Base-by-base conservation (phyloP, 805 yeast species). In the Pichia phayaonensis region DNA sequence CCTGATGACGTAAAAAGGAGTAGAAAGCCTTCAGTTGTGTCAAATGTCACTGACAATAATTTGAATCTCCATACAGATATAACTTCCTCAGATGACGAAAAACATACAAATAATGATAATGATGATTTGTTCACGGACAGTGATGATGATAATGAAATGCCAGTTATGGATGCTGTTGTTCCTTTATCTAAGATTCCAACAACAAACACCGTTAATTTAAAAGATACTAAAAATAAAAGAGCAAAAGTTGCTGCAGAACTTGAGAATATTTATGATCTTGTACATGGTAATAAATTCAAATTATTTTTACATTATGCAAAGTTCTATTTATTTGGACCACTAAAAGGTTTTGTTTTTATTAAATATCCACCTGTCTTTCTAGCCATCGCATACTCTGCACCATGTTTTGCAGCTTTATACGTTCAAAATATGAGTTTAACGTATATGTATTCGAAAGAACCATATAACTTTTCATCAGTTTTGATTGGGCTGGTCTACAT, bases 371-470 rank as follows among this genome's bases (percentile, higher is more conserved):
- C 95, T 0, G 90, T 89, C 10, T 62, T 75, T 1, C 66, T 86
- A 45, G 80, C 89, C 8, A 75, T 87, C 36, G 61, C 72, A 1
- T 86, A 80, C 61, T 81, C 90, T 2, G 79, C 88, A 1, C 76
- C 83, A n/a, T 77, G 86, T 45, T 89, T 86, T 67, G 81, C 81
- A 4, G 77, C 79, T 16, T 66, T 86, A 20, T 88, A 87, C 62
- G 79, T 84, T 55, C 79, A 86, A 59, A 89, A 89, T 67, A 74
- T 87, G 77, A 75, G 92, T 4, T 70, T 89, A 42, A 75, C 90
- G 44, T 75, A 77, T 59, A 74, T 73, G 47, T 88, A 81, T 64
- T 69, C 86, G 0, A 60, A 74, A 21, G 65, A 69, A 0, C 96
- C 96, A 4, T 88, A 88, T 65, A 78, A 80, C 59, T 89, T 84